Conservation (phyloP, 2,329 filamentous ascomycete genomes). For the Microcyclosporella mali region DNA sequence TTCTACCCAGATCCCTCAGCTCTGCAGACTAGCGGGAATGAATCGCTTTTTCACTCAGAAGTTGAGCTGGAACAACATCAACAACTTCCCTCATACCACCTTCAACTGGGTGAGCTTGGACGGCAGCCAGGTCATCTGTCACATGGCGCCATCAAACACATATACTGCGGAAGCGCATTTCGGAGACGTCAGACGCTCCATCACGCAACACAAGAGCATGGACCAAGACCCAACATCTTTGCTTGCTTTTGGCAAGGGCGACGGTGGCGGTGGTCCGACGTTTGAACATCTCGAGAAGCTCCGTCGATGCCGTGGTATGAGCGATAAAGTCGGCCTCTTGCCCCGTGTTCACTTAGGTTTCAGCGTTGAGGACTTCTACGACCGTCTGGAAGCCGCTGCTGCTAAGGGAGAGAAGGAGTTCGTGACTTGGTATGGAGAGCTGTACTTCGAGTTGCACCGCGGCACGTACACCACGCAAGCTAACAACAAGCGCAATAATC, state of each 20-base stretch:
- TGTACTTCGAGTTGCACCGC: conserved; percentile 96
- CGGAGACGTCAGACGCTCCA: conserved; percentile 83
- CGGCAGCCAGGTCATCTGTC: conserved; percentile 92
- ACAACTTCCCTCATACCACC: conserved; percentile 95
- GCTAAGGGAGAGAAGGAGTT: conserved; percentile 57
- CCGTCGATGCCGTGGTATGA: conserved; percentile 81
- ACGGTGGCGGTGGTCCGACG: conserved; percentile 91
- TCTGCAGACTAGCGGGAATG: conserved; percentile 94
- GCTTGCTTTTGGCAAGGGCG: conserved; percentile 91
- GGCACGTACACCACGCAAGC: conserved; percentile 88
- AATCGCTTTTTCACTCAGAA: conserved; percentile 96
- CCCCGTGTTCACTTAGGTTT: conserved; percentile 84
- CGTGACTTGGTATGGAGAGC: conserved; percentile 94
- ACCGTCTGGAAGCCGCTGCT: conserved; percentile 71
- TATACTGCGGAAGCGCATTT: conserved; percentile 94
- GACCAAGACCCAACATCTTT: conserved; percentile 87
- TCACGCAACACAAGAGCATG: conserved; percentile 90
- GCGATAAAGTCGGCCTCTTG: conserved; percentile 74
- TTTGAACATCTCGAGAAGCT: conserved; percentile 94
- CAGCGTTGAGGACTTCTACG: conserved; percentile 93
- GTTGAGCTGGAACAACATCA: conserved; percentile 99
- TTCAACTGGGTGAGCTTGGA: conserved; percentile 98
- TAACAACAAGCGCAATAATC: conserved; percentile 94
- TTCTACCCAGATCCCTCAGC: conserved; percentile 85
- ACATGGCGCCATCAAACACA: conserved; percentile 93